phyloP scores from a whole-genome alignment of 441 rosid species.

The Jatropha multifida region DNA sequence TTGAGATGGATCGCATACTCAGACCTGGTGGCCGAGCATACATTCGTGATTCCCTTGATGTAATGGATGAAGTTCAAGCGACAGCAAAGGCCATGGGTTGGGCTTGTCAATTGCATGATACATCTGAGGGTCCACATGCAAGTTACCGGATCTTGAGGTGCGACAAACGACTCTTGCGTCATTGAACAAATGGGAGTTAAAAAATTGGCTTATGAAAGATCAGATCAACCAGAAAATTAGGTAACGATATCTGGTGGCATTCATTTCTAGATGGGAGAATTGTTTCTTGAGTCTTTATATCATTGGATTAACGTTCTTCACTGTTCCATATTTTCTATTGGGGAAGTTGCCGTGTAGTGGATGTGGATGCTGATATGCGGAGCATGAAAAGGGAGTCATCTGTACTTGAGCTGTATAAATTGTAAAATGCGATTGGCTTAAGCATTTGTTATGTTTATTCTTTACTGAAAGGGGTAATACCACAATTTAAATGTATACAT shows the following conservation, averaged over 20 bases:
- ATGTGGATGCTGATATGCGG: neutral
- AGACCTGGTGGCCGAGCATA: conserved; percentile 95
- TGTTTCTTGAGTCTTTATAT: conserved; percentile 13
- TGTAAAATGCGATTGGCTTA: conserved; percentile 1
- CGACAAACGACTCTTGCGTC: conserved; percentile 63
- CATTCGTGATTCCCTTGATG: conserved; percentile 77
- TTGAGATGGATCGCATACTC: conserved; percentile 98
- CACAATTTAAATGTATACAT: neutral
- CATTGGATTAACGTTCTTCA: neutral
- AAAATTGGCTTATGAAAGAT: neutral
- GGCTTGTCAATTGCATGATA: conserved; percentile 62
- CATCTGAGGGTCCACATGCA: conserved; percentile 97
- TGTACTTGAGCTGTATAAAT: neutral
- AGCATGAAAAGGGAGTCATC: neutral
- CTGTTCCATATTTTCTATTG: neutral
- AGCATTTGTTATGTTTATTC: conserved; percentile 13
- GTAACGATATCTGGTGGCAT: no score
- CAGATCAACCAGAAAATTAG: neutral
- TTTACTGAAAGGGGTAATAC: neutral
- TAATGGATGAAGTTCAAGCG: conserved; percentile 80
- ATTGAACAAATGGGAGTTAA: conserved; percentile 32
- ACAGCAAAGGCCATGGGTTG: conserved; percentile 84
- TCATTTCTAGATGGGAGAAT: conserved; percentile 4
- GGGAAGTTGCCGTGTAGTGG: neutral
- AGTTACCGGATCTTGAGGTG: conserved; percentile 79